Percentiles rank a stretch among this genome's conserved stretches.
Evolutionary conservation across 2,329 filamentous ascomycete species (phyloP).

Genomic region (Epichloe aotearoae): DNA sequence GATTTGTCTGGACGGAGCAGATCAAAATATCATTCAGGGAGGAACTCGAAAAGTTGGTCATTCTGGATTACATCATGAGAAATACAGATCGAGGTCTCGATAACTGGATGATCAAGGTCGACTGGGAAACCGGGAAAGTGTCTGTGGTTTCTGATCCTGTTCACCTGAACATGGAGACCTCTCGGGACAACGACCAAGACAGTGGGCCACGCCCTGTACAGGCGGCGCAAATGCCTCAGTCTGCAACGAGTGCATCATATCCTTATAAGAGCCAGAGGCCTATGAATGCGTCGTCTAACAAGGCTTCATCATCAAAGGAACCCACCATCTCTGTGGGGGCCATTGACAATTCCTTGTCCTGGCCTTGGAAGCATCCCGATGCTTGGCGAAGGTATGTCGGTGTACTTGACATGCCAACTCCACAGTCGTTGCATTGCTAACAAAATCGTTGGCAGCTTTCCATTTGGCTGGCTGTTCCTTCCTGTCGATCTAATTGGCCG

Average conservation of each 20-base stretch:
- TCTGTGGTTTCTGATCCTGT: conserved; percentile 75
- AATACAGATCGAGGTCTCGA: conserved; percentile 94
- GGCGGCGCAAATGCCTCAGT: conserved; percentile 27
- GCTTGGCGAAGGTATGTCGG: conserved; percentile 49
- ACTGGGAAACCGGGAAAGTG: conserved; percentile 70
- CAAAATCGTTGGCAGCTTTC: conserved; percentile 52
- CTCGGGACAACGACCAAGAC: conserved; percentile 19
- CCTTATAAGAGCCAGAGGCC: conserved; percentile 70
- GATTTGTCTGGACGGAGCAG: conserved; percentile 75
- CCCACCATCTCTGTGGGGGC: conserved; percentile 69
- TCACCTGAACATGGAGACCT: conserved; percentile 47
- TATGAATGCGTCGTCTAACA: conserved; percentile 60
- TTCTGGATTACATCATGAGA: conserved; percentile 97
- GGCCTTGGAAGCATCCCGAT: conserved; percentile 98
- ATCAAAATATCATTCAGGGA: conserved; percentile 89
- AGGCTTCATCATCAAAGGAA: conserved; percentile 29
- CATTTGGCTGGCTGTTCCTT: conserved; percentile 96
- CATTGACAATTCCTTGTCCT: conserved; percentile 95
- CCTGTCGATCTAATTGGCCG: conserved; percentile 92
- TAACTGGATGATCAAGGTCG: conserved; percentile 99
- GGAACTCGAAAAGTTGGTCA: conserved; percentile 91
- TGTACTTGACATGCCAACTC: background rate
- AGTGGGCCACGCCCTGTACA: conserved; percentile 49
- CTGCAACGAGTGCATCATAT: conserved; percentile 34
- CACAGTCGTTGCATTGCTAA: conserved; percentile 11